Evolutionary conservation across 1,139 yeast genomes (phyloP).

Genomic region (Sugiyamaella japonica): DNA sequence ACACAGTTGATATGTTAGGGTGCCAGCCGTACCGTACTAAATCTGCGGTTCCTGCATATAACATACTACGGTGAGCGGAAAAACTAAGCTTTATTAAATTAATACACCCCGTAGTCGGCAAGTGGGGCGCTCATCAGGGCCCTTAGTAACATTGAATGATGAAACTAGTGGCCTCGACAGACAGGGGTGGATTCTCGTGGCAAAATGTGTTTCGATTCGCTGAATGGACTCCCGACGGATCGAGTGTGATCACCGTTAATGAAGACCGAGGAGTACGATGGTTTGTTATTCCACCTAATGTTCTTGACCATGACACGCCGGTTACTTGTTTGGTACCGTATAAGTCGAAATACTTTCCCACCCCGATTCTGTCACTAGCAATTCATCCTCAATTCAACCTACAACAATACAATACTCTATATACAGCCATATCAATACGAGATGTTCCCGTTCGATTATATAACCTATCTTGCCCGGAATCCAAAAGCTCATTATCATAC

Average conservation of each 20-base stretch:
- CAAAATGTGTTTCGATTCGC: constrained; percentile 19
- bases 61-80: no score
- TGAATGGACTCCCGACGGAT: constrained; percentile 39
- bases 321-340: constrained; percentile 30
- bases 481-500: constrained; percentile 33
- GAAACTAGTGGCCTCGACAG: constrained; percentile 15
- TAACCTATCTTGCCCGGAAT: constrained; percentile 30
- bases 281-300: constrained; percentile 36
- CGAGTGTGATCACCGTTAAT: constrained; percentile 34
- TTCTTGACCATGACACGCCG: constrained; percentile 22
- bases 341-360: constrained; percentile 27
- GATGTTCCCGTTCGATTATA: constrained; percentile 36
- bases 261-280: constrained; percentile 37
- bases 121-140: constrained; percentile 7
- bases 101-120: no score
- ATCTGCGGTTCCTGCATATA: no score
- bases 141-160: not conserved
- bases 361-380: constrained; percentile 31
- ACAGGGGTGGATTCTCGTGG: not conserved
- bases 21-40: constrained; percentile 1
- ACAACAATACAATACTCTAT: constrained; percentile 25
- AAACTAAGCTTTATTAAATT: no score
- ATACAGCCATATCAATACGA: constrained; percentile 30
- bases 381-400: constrained; percentile 34
- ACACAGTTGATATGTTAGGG: constrained; percentile 2